Evolutionary conservation across 2,329 filamentous ascomycete species (phyloP).

Genomic region (Colletotrichum godetiae): DNA sequence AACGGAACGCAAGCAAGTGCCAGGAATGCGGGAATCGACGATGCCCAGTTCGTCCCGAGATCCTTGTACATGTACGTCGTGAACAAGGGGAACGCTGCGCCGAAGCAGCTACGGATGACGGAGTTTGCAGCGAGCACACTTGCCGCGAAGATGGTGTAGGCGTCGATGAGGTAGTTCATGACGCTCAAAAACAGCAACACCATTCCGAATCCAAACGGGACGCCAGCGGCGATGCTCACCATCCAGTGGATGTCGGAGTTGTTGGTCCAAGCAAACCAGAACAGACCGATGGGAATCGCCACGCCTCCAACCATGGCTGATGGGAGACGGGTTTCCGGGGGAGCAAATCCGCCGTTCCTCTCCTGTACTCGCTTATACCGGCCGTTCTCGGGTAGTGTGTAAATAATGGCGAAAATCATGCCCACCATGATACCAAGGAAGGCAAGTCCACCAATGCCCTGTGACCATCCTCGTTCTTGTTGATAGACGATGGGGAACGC

Average conservation of each 20-base stretch:
- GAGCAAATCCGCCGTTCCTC: conserved; percentile 58
- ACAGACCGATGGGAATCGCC: conserved; percentile 63
- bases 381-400: conserved; percentile 57
- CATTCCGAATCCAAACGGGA: conserved; percentile 48
- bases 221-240: conserved; percentile 51
- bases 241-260: conserved; percentile 60
- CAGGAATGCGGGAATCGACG: conserved; percentile 78
- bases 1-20: conserved; percentile 78
- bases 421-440: conserved; percentile 77
- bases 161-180: conserved; percentile 67
- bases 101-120: conserved; percentile 78
- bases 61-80: conserved; percentile 67
- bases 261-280: conserved; percentile 70
- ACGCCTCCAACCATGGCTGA: conserved; percentile 65
- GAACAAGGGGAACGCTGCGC: conserved; percentile 79
- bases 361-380: conserved; percentile 52
- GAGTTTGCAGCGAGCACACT: conserved; percentile 79
- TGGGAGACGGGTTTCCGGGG: conserved; percentile 67
- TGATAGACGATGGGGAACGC: conserved; percentile 76
- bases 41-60: conserved; percentile 81
- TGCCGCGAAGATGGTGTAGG: conserved; percentile 77
- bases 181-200: conserved; percentile 66
- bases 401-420: conserved; percentile 66
- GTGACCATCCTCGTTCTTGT: conserved; percentile 66
- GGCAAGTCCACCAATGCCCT: conserved; percentile 70